Evolutionary conservation across 73 alveolate species (phyloP).

Genomic region (Paramecium biaurelia): DNA sequence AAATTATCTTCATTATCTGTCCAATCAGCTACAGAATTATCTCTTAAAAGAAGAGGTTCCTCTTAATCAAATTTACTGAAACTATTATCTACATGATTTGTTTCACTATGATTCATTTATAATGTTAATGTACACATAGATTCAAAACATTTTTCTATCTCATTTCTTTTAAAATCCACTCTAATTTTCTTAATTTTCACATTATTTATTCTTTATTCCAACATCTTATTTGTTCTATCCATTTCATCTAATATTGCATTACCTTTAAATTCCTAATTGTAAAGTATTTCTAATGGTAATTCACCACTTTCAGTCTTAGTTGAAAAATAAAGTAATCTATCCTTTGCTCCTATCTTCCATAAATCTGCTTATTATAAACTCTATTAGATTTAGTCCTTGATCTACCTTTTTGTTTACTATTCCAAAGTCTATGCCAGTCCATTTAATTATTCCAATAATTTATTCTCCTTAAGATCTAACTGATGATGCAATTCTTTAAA

Average conservation of each 20-base stretch:
- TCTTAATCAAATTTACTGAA: not conserved
- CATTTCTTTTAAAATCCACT: not conserved
- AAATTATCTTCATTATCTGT: not conserved
- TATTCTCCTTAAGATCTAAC: not conserved
- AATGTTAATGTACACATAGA: not conserved
- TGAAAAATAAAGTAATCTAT: not conserved
- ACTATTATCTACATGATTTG: not conserved
- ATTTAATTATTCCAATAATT: not conserved
- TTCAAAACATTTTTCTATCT: slow-evolving; percentile 10
- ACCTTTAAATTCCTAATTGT: not conserved
- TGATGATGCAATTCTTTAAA: not conserved
- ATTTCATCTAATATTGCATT: not conserved
- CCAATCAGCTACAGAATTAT: slow-evolving; percentile 38
- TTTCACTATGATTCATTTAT: not conserved
- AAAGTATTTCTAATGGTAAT: not conserved
- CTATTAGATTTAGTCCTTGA: not conserved
- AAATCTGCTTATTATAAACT: not conserved
- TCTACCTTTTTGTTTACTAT: not conserved
- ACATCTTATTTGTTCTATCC: not conserved
- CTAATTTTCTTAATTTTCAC: not conserved
- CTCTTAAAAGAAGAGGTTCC: not conserved
- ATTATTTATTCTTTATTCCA: not conserved
- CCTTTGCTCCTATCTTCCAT: slow-evolving; percentile 15
- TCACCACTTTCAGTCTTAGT: slow-evolving; percentile 26
- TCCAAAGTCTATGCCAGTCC: not conserved